These are phyloP conservation scores for Botryotinia calthae DNA, from an alignment of 2,329 filamentous ascomycete species.

Conservation along the genomic window DNA sequence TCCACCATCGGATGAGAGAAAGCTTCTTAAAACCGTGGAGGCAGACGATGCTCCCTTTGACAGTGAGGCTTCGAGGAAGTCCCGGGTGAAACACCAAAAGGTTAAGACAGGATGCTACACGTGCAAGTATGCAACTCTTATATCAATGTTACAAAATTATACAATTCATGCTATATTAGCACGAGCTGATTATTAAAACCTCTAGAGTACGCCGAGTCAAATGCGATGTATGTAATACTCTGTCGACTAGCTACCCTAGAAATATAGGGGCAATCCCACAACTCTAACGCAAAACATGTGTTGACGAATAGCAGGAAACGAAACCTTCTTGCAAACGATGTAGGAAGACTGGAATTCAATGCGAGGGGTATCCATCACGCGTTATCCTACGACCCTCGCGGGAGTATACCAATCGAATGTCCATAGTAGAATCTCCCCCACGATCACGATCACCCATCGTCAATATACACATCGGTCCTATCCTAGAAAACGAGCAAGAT, in stretches of 20 bases:
- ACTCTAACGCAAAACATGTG: neutral
- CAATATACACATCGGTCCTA: neutral
- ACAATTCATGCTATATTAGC: neutral
- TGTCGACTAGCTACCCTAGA: neutral
- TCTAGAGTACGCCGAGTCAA: constrained; percentile 12
- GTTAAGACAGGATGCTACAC: constrained; percentile 16
- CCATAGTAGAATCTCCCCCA: neutral
- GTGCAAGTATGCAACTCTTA: constrained; percentile 18
- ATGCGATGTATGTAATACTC: constrained; percentile 16
- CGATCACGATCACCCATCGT: neutral
- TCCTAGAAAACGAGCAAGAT: constrained; percentile 22
- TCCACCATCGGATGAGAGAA: neutral
- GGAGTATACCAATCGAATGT: neutral
- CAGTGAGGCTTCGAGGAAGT: neutral
- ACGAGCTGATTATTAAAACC: constrained; percentile 5
- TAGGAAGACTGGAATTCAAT: constrained; percentile 23
- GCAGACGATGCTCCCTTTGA: neutral
- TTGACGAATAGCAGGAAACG: constrained; percentile 24
- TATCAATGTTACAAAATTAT: neutral
- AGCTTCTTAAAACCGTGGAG: neutral
- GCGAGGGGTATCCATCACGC: constrained; percentile 25
- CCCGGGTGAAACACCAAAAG: constrained; percentile 13
- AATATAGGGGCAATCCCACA: neutral
- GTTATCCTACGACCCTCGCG: neutral
- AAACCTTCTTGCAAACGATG: constrained; percentile 28